Evolutionary conservation across 768 basidiomycete genomes (phyloP), one percentile per base, ranked within the genome.

Genomic region (Cyclocybe cylindracea): DNA sequence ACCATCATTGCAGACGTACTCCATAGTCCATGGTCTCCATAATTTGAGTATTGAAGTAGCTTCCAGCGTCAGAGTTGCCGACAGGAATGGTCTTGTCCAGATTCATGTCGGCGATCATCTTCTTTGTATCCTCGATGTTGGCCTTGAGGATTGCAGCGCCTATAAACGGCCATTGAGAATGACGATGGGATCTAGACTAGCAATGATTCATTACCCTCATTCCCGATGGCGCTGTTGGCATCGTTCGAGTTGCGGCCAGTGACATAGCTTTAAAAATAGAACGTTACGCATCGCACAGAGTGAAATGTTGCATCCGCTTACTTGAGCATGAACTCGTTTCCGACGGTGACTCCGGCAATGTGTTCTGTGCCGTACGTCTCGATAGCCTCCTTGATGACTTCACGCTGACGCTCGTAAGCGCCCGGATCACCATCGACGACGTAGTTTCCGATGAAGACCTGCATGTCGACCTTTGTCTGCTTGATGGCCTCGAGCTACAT

Each of bases 291-390:
- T 46, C n/a, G n/a, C 42, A 16, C 16, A 18, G n/a, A 10, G 48
- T 39, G 51, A 7, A 53, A 19, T 31, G 9, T 10, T 4, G 13
- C 9, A 35, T 46, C 40, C 4, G 71, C 78, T 29, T 52, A 87
- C 84, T 93, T 83, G 55, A 94, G 80, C 68, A 93, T 90, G 64
- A 83, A 92, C 70, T 96, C 94, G 64, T 97, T 96, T 14, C 96
- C 94, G 39, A 97, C 94, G 8, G 87, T 94, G 29, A 97, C 62
- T 11, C 96, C 96, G 0, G 71, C 74, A 54, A 98, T 79, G 61
- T 94, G 70, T 51, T 83, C 81, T 1, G 80, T 76, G 37, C 95
- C 94, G 66, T 87, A 98, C 2, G 80, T 85, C 65, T 85, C 68
- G 50, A 98, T 70, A 3, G 88, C 94, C 2, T 76, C 68, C 58